Percentiles rank a stretch among this genome's conserved stretches.
phyloP scores from a whole-genome alignment of 2,329 filamentous ascomycete genomes.

The Zopfia rhizophila region DNA sequence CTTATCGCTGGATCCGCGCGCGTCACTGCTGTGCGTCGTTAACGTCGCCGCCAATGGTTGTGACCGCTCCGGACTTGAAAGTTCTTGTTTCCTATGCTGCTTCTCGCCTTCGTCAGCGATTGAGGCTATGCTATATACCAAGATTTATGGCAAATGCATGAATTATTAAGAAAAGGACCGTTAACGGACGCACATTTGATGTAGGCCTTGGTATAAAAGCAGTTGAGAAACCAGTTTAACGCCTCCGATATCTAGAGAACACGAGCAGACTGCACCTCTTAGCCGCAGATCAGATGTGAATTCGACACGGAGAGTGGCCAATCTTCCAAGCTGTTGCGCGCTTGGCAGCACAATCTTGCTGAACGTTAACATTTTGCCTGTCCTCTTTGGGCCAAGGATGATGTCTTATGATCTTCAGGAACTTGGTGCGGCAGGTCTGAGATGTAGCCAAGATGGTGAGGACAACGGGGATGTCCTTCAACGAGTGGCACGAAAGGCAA shows the following conservation, averaged over 20 bases:
- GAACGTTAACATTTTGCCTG: too few relatives aligned
- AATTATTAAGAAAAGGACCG: not conserved
- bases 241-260: slow-evolving; percentile 8
- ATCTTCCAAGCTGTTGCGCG: slow-evolving; percentile 8
- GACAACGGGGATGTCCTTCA: not conserved
- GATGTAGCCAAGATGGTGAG: not conserved
- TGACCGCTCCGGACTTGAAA: too few relatives aligned
- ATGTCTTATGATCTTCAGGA: slow-evolving; percentile 14
- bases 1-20: too few relatives aligned
- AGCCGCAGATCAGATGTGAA: slow-evolving; percentile 3
- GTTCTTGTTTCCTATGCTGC: too few relatives aligned
- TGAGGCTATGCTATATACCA: slow-evolving; percentile 19
- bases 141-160: slow-evolving; percentile 14
- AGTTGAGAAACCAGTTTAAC: slow-evolving; percentile 2
- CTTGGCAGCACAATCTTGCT: slow-evolving; percentile 9
- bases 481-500: too few relatives aligned
- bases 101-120: slow-evolving; percentile 1
- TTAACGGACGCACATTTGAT: not conserved
- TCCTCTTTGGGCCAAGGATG: slow-evolving; percentile 3
- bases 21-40: too few relatives aligned
- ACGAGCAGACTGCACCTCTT: not conserved
- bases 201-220: slow-evolving; percentile 17
- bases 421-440: slow-evolving; percentile 3
- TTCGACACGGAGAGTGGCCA: slow-evolving; percentile 12
- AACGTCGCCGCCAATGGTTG: too few relatives aligned